Base-by-base conservation (phyloP, 768 basidiomycete genomes). In the Royoungia palumana region DNA sequence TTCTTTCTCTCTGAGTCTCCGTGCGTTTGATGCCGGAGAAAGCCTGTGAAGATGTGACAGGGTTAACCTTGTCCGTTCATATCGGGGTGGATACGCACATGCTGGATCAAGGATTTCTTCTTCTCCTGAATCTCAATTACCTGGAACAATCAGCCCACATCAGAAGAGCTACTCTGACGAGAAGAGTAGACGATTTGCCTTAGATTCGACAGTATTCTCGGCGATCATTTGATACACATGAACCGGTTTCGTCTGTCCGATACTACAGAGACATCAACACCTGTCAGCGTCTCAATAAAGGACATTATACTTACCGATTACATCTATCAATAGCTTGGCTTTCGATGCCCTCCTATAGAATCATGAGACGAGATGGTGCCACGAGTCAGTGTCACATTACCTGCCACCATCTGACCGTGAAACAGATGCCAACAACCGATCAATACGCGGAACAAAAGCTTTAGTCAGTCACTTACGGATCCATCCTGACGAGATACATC, bases 151-250 rank as follows among this genome's bases (percentile, higher is more conserved):
- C 2, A 25, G 17, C 47, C 35, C n/a, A 21, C 25, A 9, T 50
- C 19, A 35, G 21, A 13, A 25, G n/a, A 38, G 30, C 5, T 10
- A 10, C 17, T 35, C 21, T 16, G 28, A 20, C 30, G 44, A 16
- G 47, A 41, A 37, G 41, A 44, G 22, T 4, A 25, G 12, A n/a
- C 13, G n/a, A 51, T 55, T 8, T 57, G 83, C 91, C 67, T 89
- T 92, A 12, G 87, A 78, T 66, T 94, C 92, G 1, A 94, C 84
- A 0, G 92, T 94, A 57, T 92, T 77, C 57, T 93, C 91, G 0
- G 92, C 89, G 46, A 94, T 91, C 41, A 94, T 70, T 58, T 94
- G 92, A 61, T 92, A 94, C 17, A 94, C 90, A 54, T 87, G 83
- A 27, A 94, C 90, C 1, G 78, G 72, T 63, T 85, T 91, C 54